Base-by-base conservation (phyloP, 805 yeast species). In the Wickerhamomyces subpelliculosus region DNA sequence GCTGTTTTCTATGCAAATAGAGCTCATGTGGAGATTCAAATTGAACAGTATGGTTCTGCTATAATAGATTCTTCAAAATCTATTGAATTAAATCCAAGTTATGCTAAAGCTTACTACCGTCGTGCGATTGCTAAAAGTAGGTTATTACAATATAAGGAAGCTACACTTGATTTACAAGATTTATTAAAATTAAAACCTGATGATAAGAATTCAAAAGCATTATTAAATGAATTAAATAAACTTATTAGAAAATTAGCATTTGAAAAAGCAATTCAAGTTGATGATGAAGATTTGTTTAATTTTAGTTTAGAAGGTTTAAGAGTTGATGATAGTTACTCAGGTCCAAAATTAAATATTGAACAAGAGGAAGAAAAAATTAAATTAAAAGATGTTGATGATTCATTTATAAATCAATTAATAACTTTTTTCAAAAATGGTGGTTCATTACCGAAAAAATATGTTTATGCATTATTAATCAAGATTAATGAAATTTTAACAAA, bases 21-120 rank as follows among this genome's bases (percentile, higher is more conserved):
- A 46, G 96, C 97, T 0, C 88, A 87, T 57, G 95, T 87, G 1
- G 81, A 88, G 48, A 77, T 90, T 54, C 85, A 87, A 52, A 59
- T 80, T 39, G 98, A 90, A 57, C 81, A 80, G 51, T 89, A 82
- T 57, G 97, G 96, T 4, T 68, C 76, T 38, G 95, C 96, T 1
- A 72, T 89, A 3, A 65, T 60, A n/a, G 96, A 89, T 57, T 80
- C 95, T 49, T 73, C 79, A 25, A 62, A 64, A 32, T 85, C 97
- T 2, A 69, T 93, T 32, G 72, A 69, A 34, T 52, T 80, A 9
- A 87, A 90, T 54, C 72, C 79, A 1, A 55, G 64, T 16, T 83
- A 85, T 52, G 62, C 79, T 26, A 90, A 90, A 60, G 88, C 87
- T 0, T 84, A 85, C 57, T 93, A 86, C 56, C 73, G 98, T 47